Evolutionary conservation across 2,329 filamentous ascomycete genomes (phyloP).

Genomic region (Fusarium virguliforme): DNA sequence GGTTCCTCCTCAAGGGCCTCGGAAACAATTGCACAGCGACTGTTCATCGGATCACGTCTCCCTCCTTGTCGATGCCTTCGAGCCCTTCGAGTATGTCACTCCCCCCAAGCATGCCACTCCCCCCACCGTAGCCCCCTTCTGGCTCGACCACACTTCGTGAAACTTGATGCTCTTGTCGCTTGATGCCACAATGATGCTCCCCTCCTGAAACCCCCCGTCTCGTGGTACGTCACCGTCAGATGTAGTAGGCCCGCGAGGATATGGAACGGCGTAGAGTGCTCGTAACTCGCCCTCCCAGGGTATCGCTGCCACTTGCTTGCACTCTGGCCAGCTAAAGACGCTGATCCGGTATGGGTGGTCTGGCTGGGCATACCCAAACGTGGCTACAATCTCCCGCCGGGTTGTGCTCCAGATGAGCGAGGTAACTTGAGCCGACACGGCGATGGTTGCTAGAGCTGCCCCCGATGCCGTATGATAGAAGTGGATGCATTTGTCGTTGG

Average conservation of each 20-base stretch:
- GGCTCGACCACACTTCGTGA: slow-evolving; percentile 90
- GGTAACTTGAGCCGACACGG: slow-evolving; percentile 94
- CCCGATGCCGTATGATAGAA: slow-evolving; percentile 93
- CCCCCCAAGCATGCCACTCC: slow-evolving; percentile 79
- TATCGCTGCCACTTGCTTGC: slow-evolving; percentile 86
- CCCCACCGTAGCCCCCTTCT: slow-evolving; percentile 67
- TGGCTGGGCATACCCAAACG: slow-evolving; percentile 93
- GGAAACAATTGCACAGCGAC: slow-evolving; percentile 18
- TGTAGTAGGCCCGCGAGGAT: slow-evolving; percentile 70
- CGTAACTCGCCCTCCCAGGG: slow-evolving; percentile 86
- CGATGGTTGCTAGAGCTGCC: slow-evolving; percentile 88
- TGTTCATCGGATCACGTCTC: slow-evolving; percentile 77
- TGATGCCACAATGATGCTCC: slow-evolving; percentile 89
- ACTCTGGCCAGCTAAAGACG: slow-evolving; percentile 95
- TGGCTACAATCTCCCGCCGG: slow-evolving; percentile 89
- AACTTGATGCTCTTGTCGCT: slow-evolving; percentile 96
- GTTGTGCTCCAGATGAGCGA: slow-evolving; percentile 91
- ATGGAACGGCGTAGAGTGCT: slow-evolving; percentile 90
- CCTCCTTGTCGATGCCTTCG: slow-evolving; percentile 84
- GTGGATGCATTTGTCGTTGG: slow-evolving; percentile 94
- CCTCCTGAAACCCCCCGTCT: slow-evolving; percentile 54
- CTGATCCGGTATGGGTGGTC: slow-evolving; percentile 92
- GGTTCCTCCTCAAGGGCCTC: slow-evolving; percentile 14
- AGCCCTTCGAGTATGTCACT: slow-evolving; percentile 88
- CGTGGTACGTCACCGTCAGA: slow-evolving; percentile 46